phyloP scores from a whole-genome alignment of 257 asterid genomes.

The Cordia subcordata region DNA sequence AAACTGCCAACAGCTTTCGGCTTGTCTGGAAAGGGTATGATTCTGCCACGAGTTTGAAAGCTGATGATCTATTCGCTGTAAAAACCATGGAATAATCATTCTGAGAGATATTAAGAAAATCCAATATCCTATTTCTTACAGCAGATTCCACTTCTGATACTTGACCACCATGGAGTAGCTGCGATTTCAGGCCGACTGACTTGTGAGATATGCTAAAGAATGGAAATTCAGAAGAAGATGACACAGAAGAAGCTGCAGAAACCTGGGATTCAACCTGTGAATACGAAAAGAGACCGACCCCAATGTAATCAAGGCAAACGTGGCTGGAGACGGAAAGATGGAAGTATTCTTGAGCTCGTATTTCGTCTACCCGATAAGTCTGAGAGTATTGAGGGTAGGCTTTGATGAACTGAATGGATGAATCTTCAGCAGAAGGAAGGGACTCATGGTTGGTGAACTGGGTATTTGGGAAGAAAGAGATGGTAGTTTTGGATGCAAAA shows the following conservation, averaged over 20 bases:
- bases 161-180: conserved; percentile 55
- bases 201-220: conserved; percentile 49
- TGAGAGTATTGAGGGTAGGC: conserved; percentile 67
- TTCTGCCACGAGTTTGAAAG: conserved; percentile 76
- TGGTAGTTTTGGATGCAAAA: conserved; percentile 42
- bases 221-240: conserved; percentile 32
- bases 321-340: conserved; percentile 52
- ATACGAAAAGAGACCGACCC: conserved; percentile 83
- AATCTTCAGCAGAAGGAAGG: conserved; percentile 67
- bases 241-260: conserved; percentile 22
- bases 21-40: conserved; percentile 69
- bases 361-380: conserved; percentile 49
- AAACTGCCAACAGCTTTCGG: conserved; percentile 62
- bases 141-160: conserved; percentile 58
- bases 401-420: conserved; percentile 50
- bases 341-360: conserved; percentile 64
- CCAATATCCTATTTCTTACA: conserved; percentile 65
- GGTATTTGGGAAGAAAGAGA: conserved; percentile 59
- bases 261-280: conserved; percentile 42
- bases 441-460: conserved; percentile 74
- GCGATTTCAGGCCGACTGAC: conserved; percentile 60
- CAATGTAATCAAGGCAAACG: conserved; percentile 79
- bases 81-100: conserved; percentile 70
- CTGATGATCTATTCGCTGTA: conserved; percentile 79
- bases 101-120: conserved; percentile 55